Evolutionary conservation across 1,139 yeast genomes (phyloP).

Genomic region (Kodamaea derodonti): DNA sequence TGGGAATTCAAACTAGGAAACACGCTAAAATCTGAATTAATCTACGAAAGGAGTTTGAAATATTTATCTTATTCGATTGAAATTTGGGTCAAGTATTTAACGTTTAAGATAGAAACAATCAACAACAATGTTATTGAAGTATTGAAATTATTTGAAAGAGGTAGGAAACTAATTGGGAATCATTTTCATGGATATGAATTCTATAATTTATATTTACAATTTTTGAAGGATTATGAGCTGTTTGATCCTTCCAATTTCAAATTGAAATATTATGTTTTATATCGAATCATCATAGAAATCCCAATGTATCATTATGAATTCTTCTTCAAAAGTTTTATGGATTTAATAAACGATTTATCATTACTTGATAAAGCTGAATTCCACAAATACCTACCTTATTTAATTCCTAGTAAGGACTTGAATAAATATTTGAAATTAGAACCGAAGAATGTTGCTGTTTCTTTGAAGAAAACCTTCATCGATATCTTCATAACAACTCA

Average conservation of each 20-base stretch:
- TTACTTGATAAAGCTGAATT: constrained; percentile 16
- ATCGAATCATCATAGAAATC: constrained; percentile 60
- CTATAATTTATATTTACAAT: constrained; percentile 68
- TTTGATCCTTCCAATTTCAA: constrained; percentile 27
- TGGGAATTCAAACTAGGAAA: constrained; percentile 61
- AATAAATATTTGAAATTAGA: constrained; percentile 13
- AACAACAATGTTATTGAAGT: constrained; percentile 29
- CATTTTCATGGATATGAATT: constrained; percentile 74
- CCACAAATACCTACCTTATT: constrained; percentile 14
- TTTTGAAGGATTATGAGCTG: constrained; percentile 37
- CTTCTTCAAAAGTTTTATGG: constrained; percentile 44
- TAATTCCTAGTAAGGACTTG: constrained; percentile 21
- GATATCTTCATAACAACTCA: constrained; percentile 63
- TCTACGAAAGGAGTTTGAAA: constrained; percentile 54
- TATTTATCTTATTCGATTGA: constrained; percentile 55
- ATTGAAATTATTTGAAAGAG: constrained; percentile 53
- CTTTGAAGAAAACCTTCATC: constrained; percentile 42
- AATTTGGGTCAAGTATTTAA: constrained; percentile 70
- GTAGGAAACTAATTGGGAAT: constrained; percentile 59
- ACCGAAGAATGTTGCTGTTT: constrained; percentile 19
- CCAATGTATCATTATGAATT: constrained; percentile 77
- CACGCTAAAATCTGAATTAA: constrained; percentile 41
- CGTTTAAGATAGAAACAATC: constrained; percentile 47
- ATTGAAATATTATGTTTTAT: constrained; percentile 41
- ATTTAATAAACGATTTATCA: constrained; percentile 34